Conservation (phyloP, 1,139 yeast species). For the Candida pseudoviswanathii region DNA sequence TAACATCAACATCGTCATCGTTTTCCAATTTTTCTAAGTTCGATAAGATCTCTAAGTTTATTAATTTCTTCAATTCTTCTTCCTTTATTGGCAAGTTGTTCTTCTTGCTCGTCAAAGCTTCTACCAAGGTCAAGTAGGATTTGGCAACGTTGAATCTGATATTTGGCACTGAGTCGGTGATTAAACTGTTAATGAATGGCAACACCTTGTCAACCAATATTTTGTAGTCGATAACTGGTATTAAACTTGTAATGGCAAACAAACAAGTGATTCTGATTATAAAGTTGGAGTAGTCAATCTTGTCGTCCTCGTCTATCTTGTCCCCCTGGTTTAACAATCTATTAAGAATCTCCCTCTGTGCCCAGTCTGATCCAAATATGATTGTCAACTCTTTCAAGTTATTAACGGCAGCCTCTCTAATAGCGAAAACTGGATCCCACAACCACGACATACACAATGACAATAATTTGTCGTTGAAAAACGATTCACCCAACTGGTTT, state of each 20-base stretch:
- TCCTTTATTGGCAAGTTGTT: conserved; percentile 21
- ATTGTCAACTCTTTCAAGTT: conserved; percentile 79
- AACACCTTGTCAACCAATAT: conserved; percentile 66
- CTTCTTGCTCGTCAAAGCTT: conserved; percentile 40
- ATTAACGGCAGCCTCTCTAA: conserved; percentile 92
- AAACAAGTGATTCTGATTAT: conserved; percentile 90
- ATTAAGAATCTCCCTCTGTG: conserved; percentile 77
- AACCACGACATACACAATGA: conserved; percentile 94
- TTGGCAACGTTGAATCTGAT: conserved; percentile 94
- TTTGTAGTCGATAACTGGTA: conserved; percentile 63
- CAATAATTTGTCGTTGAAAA: conserved; percentile 90
- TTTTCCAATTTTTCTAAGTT: conserved; percentile 62
- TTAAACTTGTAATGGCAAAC: conserved; percentile 79
- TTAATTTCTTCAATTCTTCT: conserved; percentile 39
- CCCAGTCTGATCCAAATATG: conserved; percentile 95
- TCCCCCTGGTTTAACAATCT: conserved; percentile 53
- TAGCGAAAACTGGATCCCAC: conserved; percentile 97
- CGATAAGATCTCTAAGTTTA: conserved; percentile 61
- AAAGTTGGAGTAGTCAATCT: conserved; percentile 63
- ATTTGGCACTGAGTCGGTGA: conserved; percentile 86
- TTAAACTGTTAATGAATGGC: conserved; percentile 75
- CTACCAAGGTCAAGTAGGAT: conserved; percentile 64
- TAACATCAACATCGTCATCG: conserved; percentile 88
- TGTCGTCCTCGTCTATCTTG: conserved; percentile 32
- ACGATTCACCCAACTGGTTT: conserved; percentile 91